Base-by-base conservation (phyloP, 1,139 yeast species). In the Taphrina confusa region DNA sequence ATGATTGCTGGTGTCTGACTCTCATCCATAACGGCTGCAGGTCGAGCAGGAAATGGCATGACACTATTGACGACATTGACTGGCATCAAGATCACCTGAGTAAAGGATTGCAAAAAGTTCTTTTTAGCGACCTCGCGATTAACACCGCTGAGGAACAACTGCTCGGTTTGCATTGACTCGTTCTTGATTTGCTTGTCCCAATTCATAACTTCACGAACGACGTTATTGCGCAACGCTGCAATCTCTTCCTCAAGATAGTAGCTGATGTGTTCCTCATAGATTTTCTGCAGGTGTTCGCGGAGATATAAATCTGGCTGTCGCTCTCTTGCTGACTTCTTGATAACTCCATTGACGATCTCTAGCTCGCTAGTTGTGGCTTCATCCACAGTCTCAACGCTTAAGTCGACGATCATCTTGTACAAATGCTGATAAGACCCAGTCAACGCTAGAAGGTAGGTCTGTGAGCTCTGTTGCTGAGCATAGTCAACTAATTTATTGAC, bases 31-130 rank as follows among this genome's bases (percentile, higher is more conserved):
- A 55, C 36, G 20, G 44, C 31, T n/a, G 45, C 22, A 8, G 39
- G 46, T 12, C 37, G 54, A 12, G 64, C 44, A 11, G 56, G 56
- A 30, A 56, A 56, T 4, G 59, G 59, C 27, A 70, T 66, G 11
- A 66, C 71, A 14, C 67, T 66, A 5, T 51, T 51, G 18, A 54
- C 58, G 11, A 54, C 58, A 18, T 54, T 54, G 9, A 72, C 75
- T 1, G 77, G 76, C 69, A 72, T 70, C 65, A 72, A 62, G 16
- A 75, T 64, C 2, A 73, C 78, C 63, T 74, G 77, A 67, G 80
- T 80, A 64, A 84, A 75, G 27, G 84, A 81, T 1, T 82, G 78
- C 40, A 83, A 76, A 65, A 83, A 77, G 59, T 78, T 78, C 34
- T 74, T 70, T 65, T 80, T 79, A 58, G 79, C 61, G 74, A 71